A percentile compares a stretch with the other conserved stretches of the same genome.
These are phyloP conservation scores for Naegleria lovaniensis DNA, from an alignment of 208 protist species.

Conservation along the genomic window DNA sequence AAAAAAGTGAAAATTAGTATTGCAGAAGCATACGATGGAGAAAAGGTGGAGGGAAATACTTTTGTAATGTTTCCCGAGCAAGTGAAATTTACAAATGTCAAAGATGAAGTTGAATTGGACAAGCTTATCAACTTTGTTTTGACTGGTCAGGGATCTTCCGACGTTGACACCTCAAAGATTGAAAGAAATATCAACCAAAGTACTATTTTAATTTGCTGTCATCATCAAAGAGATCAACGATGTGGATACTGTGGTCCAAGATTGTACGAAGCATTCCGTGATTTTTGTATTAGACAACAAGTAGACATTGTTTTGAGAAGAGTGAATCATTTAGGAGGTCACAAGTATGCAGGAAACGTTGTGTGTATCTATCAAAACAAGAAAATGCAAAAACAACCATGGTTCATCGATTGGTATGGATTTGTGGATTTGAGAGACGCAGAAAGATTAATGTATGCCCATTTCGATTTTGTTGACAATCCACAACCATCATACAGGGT, in stretches of 20 bases:
- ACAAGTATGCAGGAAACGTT: not conserved
- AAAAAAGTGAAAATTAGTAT: not conserved
- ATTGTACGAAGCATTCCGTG: not conserved
- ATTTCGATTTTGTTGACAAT: not conserved
- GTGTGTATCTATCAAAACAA: not conserved
- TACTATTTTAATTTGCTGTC: conserved; percentile 9
- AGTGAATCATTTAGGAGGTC: not conserved
- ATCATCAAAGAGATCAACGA: not conserved
- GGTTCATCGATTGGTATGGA: conserved; percentile 16
- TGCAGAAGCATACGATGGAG: not conserved
- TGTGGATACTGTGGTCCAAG: conserved; percentile 5
- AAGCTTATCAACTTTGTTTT: not conserved
- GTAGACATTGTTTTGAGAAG: not conserved
- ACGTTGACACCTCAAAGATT: not conserved
- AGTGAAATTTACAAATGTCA: not conserved
- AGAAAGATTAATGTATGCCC: not conserved
- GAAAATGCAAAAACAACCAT: not conserved
- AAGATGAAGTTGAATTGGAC: not conserved
- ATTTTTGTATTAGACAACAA: not conserved
- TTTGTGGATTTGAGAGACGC: not conserved
- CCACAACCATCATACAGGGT: not conserved
- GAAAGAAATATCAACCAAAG: not conserved
- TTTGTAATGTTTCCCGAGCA: not conserved
- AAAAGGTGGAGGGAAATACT: not conserved
- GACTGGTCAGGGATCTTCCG: not conserved